Percentiles rank a stretch among this genome's conserved stretches.
Conservation (phyloP, 306 rosid genomes). For the Morella rubra region DNA sequence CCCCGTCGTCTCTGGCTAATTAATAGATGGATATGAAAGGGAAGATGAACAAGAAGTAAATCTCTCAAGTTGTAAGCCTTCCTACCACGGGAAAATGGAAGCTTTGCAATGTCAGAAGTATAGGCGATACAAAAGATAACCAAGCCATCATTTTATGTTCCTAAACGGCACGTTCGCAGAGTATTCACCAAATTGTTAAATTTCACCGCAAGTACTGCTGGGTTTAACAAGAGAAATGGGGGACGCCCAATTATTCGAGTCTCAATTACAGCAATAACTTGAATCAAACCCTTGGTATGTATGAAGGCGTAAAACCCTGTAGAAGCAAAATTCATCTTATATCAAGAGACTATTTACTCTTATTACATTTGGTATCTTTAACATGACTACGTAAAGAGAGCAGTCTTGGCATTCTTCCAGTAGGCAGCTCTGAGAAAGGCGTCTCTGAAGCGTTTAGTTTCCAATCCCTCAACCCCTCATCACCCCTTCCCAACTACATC, state of each 20-base stretch:
- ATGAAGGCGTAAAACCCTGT: background rate
- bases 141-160: background rate
- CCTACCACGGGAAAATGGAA: no score
- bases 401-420: background rate
- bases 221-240: background rate
- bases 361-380: background rate
- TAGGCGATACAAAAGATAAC: no score
- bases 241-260: background rate
- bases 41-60: no score
- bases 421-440: background rate
- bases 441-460: background rate
- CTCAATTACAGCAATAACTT: background rate
- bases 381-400: background rate
- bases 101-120: no score
- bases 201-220: background rate
- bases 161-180: background rate
- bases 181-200: background rate
- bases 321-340: background rate
- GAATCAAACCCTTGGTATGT: background rate
- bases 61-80: no score
- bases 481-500: background rate
- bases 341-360: constrained; percentile 13
- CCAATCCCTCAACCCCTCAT: background rate
- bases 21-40: background rate
- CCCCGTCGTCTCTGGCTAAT: background rate